These are phyloP conservation scores for Bombardia bombarda DNA, from an alignment of 495 filamentous ascomycete species.

Conservation along the genomic window DNA sequence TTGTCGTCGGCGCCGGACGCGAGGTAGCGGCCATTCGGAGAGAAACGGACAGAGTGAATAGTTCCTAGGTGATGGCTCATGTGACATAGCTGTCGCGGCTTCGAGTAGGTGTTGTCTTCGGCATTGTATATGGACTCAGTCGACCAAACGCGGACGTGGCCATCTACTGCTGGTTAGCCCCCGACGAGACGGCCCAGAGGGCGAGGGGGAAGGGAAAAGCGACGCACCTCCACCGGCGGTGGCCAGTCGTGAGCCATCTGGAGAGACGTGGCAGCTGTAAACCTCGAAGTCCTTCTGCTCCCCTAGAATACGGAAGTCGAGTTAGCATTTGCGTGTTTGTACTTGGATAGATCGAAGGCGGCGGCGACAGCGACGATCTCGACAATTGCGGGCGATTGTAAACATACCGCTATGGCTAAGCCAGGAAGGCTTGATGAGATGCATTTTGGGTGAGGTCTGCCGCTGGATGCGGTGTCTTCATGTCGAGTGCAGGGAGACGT, in stretches of 20 bases:
- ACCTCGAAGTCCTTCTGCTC: conserved; percentile 97
- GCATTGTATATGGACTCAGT: conserved; percentile 85
- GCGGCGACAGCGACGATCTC: not conserved
- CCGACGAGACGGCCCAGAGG: not conserved
- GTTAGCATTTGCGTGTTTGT: not conserved
- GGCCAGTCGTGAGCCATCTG: conserved; percentile 82
- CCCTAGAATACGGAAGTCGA: conserved; percentile 40
- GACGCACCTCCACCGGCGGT: conserved; percentile 79
- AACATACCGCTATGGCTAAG: conserved; percentile 77
- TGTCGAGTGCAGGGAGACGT: no score
- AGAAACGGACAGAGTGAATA: conserved; percentile 94
- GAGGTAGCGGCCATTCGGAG: conserved; percentile 83
- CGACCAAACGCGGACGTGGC: conserved; percentile 95
- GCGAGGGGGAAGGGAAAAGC: not conserved
- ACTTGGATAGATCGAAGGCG: not conserved
- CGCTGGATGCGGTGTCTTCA: conserved; percentile 17
- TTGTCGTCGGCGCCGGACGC: conserved; percentile 97
- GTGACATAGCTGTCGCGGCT: conserved; percentile 90
- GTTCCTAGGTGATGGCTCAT: conserved; percentile 98
- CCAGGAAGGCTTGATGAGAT: conserved; percentile 90
- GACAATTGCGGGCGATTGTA: not conserved
- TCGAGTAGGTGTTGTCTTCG: conserved; percentile 55
- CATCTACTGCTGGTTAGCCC: conserved; percentile 46
- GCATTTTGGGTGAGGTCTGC: conserved; percentile 42
- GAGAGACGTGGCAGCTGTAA: conserved; percentile 94